Base-by-base conservation (phyloP, 2,329 filamentous ascomycete species). In the Cladophialophora chaetospira region DNA sequence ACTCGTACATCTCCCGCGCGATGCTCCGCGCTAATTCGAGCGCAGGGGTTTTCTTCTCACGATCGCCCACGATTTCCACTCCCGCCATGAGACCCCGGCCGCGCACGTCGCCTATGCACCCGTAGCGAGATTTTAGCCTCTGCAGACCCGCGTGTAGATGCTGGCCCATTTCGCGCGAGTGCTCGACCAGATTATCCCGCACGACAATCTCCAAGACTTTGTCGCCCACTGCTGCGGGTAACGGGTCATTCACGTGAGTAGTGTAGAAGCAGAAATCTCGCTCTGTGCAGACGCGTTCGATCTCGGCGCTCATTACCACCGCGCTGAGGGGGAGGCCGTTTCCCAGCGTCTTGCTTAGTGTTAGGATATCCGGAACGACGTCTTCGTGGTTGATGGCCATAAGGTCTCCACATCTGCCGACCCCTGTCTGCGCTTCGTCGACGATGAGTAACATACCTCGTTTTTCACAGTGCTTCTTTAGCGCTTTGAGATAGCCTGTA, bases 121-220 rank as follows among this genome's bases (percentile, higher is more conserved):
- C 78, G 65, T 84, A 85, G n/a, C 76, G 75, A 17, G 69, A 66
- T 63, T 78, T 75, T 15, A 83, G 70, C 26, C 55, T 67, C 21
- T 69, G 69, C n/a, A 83, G 75, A 1, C 77, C 81, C 0, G 66
- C 70, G 55, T 77, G 77, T 2, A 86, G 70, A 19, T 77, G 67
- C 2, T 69, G 57, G 1, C 82, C 82, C 4, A 76, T 71, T 25
- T 69, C 65, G 4, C 71, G 67, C 3, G 82, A 76, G 2, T 75
- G 72, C 57, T 71, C 69, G 15, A 81, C 77, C 8, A 87, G 70
- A 17, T 75, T 70, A 58, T 86, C 83, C 1, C 82, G 73, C 17
- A 80, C 72, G 1, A 87, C 80, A 10, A 86, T 82, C 57, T 86
- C 82, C 1, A 87, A 73, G 2, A 86, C 83, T 64, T 85, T 85